Conservation (phyloP, 805 yeast genomes). For the Ascoidea tarda region DNA sequence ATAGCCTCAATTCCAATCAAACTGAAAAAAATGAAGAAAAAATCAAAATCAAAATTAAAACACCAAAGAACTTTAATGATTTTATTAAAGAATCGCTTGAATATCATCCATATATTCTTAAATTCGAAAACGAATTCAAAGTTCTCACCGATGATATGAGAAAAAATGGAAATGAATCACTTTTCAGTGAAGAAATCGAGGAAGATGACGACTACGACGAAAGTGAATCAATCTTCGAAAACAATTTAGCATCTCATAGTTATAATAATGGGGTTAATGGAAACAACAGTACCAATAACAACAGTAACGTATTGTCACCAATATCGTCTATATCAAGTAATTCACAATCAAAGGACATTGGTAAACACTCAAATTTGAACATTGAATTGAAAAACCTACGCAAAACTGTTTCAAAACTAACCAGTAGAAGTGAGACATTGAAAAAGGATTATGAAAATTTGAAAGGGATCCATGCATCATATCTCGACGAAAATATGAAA, state of each 20-base stretch:
- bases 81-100: constrained; percentile 2
- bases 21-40: neutral
- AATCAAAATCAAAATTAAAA: neutral
- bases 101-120: constrained; percentile 10
- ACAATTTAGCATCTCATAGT: neutral
- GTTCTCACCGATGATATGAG: neutral
- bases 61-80: neutral
- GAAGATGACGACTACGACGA: neutral
- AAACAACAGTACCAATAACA: constrained; percentile 1
- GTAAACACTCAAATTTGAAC: neutral
- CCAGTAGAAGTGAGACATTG: constrained; percentile 1
- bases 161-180: neutral
- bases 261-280: neutral
- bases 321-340: constrained; percentile 1
- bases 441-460: constrained; percentile 6
- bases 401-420: constrained; percentile 3
- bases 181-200: neutral
- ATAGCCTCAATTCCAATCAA: constrained; percentile 1
- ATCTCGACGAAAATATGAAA: constrained; percentile 6
- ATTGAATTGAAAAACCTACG: neutral
- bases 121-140: neutral
- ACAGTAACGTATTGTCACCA: neutral
- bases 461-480: constrained; percentile 6
- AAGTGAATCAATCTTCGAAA: neutral
- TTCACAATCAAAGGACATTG: neutral